Evolutionary conservation across 192 early-diverging fungal species (phyloP).

Genomic region (Podila clonocystis): DNA sequence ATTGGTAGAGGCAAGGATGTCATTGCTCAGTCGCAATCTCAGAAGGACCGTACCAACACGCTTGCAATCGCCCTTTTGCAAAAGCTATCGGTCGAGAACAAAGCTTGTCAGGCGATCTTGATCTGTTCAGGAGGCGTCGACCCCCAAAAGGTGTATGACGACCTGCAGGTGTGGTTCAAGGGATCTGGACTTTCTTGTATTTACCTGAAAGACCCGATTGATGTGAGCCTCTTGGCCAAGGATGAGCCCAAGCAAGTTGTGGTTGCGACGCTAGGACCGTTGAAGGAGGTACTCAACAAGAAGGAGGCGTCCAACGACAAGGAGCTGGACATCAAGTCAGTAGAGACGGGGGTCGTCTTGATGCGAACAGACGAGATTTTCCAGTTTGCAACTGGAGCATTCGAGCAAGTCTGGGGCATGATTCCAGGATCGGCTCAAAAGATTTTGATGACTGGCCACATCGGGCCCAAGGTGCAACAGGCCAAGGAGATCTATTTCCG

Average conservation of each 20-base stretch:
- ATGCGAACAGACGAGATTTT: constrained; percentile 42
- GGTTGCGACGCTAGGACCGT: constrained; percentile 34
- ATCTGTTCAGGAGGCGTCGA: constrained; percentile 41
- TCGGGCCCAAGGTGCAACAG: constrained; percentile 20
- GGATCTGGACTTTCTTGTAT: constrained; percentile 13
- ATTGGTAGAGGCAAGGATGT: constrained; percentile 36
- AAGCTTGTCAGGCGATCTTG: constrained; percentile 34
- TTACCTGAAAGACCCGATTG: constrained; percentile 10
- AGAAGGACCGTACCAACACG: constrained; percentile 47
- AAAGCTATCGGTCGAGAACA: constrained; percentile 21
- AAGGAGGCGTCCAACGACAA: constrained; percentile 7
- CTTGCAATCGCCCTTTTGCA: constrained; percentile 32
- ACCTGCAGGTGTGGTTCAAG: constrained; percentile 34
- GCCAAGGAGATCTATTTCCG: constrained; percentile 24
- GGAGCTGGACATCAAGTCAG: constrained; percentile 21
- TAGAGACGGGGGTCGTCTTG: constrained; percentile 34
- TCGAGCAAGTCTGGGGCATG: constrained; percentile 32
- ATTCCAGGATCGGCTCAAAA: constrained; percentile 25
- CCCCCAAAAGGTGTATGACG: constrained; percentile 36
- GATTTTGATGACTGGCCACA: constrained; percentile 34
- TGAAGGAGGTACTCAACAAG: constrained; percentile 30
- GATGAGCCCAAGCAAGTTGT: constrained; percentile 41
- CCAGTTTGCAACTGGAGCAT: constrained; percentile 17
- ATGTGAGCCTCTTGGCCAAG: constrained; percentile 8
- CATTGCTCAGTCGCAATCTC: constrained; percentile 46